Conservation (phyloP, 169 alveolate species). For the Eimeria brunetti region DNA sequence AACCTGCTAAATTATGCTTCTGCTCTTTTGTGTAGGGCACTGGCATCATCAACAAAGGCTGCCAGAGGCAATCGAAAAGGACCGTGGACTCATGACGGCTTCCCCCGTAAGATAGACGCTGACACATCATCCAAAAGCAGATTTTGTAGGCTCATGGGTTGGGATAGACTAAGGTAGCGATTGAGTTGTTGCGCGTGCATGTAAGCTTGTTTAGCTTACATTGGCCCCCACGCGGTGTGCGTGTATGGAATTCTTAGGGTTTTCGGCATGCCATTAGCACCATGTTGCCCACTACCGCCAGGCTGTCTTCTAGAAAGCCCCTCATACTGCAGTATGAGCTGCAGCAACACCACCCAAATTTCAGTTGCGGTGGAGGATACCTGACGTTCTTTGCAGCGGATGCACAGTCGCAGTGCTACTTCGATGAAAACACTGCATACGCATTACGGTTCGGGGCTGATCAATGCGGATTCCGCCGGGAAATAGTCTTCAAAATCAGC, state of each 20-base stretch:
- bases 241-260: neutral
- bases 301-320: conserved; percentile 22
- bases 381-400: conserved; percentile 45
- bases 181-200: neutral
- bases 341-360: conserved; percentile 43
- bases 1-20: neutral
- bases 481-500: conserved; percentile 14
- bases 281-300: conserved; percentile 11
- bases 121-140: neutral
- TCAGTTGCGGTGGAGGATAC: conserved; percentile 44
- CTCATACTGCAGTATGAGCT: conserved; percentile 40
- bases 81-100: conserved; percentile 31
- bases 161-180: neutral
- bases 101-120: conserved; percentile 24
- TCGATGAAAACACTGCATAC: conserved; percentile 36
- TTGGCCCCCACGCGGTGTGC: neutral
- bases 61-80: conserved; percentile 31
- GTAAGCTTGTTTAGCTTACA: too few species aligned
- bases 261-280: conserved; percentile 53
- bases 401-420: conserved; percentile 12
- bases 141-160: neutral
- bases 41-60: conserved; percentile 16
- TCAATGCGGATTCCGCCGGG: conserved; percentile 54
- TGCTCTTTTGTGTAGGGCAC: neutral
- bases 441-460: conserved; percentile 41